Evolutionary conservation across 371 early-diverging fungal genomes (phyloP).

Genomic region (Saksenaea vasiformis): DNA sequence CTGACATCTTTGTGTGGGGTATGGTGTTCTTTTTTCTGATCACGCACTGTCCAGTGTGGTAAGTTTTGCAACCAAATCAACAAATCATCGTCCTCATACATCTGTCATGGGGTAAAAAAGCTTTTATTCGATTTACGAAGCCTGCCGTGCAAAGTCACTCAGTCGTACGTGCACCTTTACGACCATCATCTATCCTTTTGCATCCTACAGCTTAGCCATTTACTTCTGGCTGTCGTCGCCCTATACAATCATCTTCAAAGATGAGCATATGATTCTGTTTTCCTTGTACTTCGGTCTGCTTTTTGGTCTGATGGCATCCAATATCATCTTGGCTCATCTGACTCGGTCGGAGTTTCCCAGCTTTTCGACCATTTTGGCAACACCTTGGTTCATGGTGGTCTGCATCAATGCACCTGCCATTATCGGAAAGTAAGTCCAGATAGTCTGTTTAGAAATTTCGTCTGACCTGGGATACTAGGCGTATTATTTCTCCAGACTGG

Average conservation of each 20-base stretch:
- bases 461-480: background rate
- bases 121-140: constrained; percentile 31
- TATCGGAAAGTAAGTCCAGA: constrained; percentile 37
- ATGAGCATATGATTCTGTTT: constrained; percentile 73
- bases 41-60: constrained; percentile 17
- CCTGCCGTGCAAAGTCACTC: constrained; percentile 28
- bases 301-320: constrained; percentile 89
- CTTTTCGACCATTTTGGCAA: constrained; percentile 68
- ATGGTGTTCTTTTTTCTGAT: constrained; percentile 16
- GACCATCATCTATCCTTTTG: constrained; percentile 51
- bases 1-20: constrained; percentile 23
- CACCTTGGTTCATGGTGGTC: constrained; percentile 69
- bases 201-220: constrained; percentile 51
- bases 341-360: constrained; percentile 80
- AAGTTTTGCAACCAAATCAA: constrained; percentile 4
- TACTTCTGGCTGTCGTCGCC: constrained; percentile 73
- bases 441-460: background rate
- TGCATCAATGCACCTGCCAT: constrained; percentile 57
- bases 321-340: constrained; percentile 88
- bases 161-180: constrained; percentile 15
- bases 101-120: constrained; percentile 9
- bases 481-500: constrained; percentile 8
- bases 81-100: background rate
- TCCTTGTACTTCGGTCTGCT: constrained; percentile 72
- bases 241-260: constrained; percentile 56